Base-by-base conservation (phyloP, 2,329 filamentous ascomycete species). In the Alternaria incomplexa region DNA sequence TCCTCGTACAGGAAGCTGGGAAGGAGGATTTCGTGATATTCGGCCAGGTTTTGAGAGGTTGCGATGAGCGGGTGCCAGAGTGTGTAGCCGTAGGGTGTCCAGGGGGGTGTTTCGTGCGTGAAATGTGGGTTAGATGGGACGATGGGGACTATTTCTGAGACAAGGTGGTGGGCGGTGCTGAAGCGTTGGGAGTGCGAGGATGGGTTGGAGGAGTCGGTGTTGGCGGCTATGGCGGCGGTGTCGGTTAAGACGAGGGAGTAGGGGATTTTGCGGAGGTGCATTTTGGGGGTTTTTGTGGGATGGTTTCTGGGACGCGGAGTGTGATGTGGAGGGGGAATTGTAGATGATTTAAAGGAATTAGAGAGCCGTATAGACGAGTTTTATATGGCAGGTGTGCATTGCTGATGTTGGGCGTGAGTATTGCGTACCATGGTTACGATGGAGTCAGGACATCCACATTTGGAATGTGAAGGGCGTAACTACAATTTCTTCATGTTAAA, bases 1-100 rank as follows among this genome's bases (percentile, higher is more conserved):
- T 81, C 79, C 40, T 79, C 67, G 1, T 71, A 68, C 0, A 81
- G 74, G 48, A 63, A 66, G 0, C 44, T 23, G 0, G 66, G 66
- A 25, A 69, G 60, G 8, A 15, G 11, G 12, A 57, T 6, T 77
- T 70, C 0, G 55, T 62, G 2, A 55, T 54, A 36, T 77, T 75
- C 5, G 63, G 46, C 1, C 74, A 83, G 60, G 1, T 67, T 61
- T 28, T 82, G 80, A 6, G 75, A 79, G 22, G 63, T 57, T 0
- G 81, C 69, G 36, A 84, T 81, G 5, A 84, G 63, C 0, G 78
- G 72, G 2, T 82, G 76, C 83, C 82, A 85, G 61, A 73, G n/a
- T 25, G 71, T 66, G 66, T 82, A 84, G n/a, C 69, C 74, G 58
- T 80, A 82, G 0, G 83, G 77, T 3, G 53, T 58, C 66, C 68